Base-by-base conservation (phyloP, 306 rosid species). In the Lathyrus tuberosus region DNA sequence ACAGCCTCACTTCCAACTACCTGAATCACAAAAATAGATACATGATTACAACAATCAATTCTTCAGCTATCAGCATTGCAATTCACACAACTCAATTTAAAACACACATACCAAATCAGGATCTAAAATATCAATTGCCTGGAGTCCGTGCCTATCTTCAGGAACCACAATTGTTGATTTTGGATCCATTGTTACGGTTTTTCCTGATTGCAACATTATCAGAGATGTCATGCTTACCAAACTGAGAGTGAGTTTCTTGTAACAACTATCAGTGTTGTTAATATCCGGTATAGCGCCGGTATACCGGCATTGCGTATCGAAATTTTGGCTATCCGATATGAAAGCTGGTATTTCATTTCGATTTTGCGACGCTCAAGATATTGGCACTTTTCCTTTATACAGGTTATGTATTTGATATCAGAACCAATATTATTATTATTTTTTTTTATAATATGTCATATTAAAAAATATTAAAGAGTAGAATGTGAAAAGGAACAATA, bases 121-220 rank as follows among this genome's bases (percentile, higher is more conserved):
- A 75, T 94, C 99, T 89, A 94, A 77, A 63, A 78, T 26, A 79
- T 94, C 99, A 53, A 94, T 87, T 33, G 97, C 92, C 74, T 79
- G 33, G 42, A 94, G 96, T 58, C 99, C 97, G 67, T 46, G 67
- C 80, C 99, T 89, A 62, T 89, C 99, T 78, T 94, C 95, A 13
- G 99, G 99, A 38, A 94, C 91, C 56, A 18, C 18, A 71, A 94
- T 72, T 46, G 65, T 88, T 67, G 97, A 63, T 59, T 88, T 87
- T 28, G 73, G 40, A 85, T 94, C 96, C 73, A 91, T 17, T 20
- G 92, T 78, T 71, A 74, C 86, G 8, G 96, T 84, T 74, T 82
- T 82, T 46, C 98, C 99, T 94, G 87, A 79, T 77, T 73, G 58
- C 80, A 67, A 48, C 24, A 75, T 20, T 17, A 17, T 51, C 11